Evolutionary conservation across 495 filamentous ascomycete species (phyloP), one percentile per base, ranked within the genome.

Genomic region (Physcia stellaris): DNA sequence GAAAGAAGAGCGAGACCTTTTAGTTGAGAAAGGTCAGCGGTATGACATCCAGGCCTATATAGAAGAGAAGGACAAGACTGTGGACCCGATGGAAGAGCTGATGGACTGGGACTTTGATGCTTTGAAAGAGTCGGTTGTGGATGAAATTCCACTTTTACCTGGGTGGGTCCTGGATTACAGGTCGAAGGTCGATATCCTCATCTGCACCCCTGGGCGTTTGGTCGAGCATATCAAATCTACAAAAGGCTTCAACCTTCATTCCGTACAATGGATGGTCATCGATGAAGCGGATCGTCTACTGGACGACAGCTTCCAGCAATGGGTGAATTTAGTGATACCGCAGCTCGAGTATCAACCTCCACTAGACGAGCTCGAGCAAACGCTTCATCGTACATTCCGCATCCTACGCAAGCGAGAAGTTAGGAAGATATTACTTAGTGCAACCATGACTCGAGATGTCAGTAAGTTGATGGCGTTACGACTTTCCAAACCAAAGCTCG

Each of bases 231-330:
- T 95, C 39, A 75, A 77, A 39, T 71, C 77, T 43, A 94, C 90
- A 2, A 71, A 73, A 9, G 83, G 88, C 2, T 93, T 94, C 50
- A 73, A 66, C 3, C 63, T 86, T 34, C 66, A 77, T 24, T 69
- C 79, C 57, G 66, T 90, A 4, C 70, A 78, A 45, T 96, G 85
- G 86, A 66, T 88, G 15, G 73, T 93, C 15, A 81, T 96, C 22
- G 90, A 98, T 51, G 90, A 98, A 60, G 90, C 87, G 0, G 90
- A 96, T 57, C 76, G 87, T 45, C 62, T 96, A 5, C 75, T 96
- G 3, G 81, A 86, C 15, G 83, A 94, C 53, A 85, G 79, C 45
- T 96, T 87, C 54, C 87, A 95, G 51, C 79, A 90, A 49, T 96
- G 87, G 85, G 66, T 92, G 4, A 73, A 79, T 35, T 57, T 77